These are phyloP conservation scores for Lentinula aciculospora DNA, from an alignment of 768 basidiomycete species.

Conservation along the genomic window DNA sequence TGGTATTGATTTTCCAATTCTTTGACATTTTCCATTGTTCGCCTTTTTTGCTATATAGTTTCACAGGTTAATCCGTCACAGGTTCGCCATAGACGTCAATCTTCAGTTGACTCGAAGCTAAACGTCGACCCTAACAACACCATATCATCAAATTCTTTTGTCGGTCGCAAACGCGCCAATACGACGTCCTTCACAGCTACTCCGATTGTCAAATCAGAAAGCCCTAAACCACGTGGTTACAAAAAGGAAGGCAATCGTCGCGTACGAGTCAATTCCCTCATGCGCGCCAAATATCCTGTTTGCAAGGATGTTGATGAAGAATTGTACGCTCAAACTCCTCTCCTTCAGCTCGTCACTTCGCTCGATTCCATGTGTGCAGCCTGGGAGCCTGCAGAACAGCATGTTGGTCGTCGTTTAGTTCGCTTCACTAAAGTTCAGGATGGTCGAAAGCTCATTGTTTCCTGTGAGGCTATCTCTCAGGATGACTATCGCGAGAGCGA, in stretches of 20 bases:
- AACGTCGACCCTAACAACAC: constrained; percentile 24
- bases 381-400: constrained; percentile 64
- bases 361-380: constrained; percentile 47
- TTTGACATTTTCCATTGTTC: constrained; percentile 5
- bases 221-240: constrained; percentile 28
- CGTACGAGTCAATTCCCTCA: constrained; percentile 35
- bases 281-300: constrained; percentile 33
- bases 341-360: constrained; percentile 57
- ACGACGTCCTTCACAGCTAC: constrained; percentile 25
- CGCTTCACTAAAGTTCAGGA: constrained; percentile 78
- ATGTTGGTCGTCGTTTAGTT: constrained; percentile 75
- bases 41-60: neutral
- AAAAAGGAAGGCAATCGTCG: constrained; percentile 32
- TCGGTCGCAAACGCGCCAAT: constrained; percentile 31
- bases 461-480: constrained; percentile 70
- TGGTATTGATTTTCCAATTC: neutral
- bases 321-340: constrained; percentile 43
- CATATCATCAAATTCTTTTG: constrained; percentile 14
- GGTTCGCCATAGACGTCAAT: constrained; percentile 14
- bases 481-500: constrained; percentile 68
- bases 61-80: constrained; percentile 7
- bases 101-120: constrained; percentile 24
- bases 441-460: constrained; percentile 69
- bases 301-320: constrained; percentile 29
- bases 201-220: constrained; percentile 29